A percentile compares a stretch with the other conserved stretches of the same genome.
These are phyloP conservation scores for Mortierella sp. DNA, from an alignment of 371 early-diverging fungal genomes.

Conservation along the genomic window DNA sequence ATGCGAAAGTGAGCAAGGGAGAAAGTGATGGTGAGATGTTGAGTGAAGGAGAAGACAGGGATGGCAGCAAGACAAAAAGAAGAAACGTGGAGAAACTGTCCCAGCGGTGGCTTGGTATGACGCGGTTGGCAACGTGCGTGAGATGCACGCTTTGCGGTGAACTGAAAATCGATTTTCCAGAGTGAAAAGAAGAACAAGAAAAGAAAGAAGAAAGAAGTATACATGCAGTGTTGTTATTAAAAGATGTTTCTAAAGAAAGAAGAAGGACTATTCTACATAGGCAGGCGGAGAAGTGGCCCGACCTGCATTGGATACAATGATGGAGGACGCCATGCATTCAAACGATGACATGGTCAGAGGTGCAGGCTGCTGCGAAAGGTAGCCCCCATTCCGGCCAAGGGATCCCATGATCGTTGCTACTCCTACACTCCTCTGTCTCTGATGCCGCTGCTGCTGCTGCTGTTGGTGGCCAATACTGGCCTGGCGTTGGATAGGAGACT, in stretches of 20 bases:
- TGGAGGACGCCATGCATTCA: background rate
- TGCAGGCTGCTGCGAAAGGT: slow-evolving; percentile 45
- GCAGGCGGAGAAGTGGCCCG: slow-evolving; percentile 37
- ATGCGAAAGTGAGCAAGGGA: no score
- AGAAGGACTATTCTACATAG: slow-evolving; percentile 24
- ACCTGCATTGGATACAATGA: background rate
- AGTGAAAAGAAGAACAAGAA: background rate
- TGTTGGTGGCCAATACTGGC: slow-evolving; percentile 12
- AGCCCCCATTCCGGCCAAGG: slow-evolving; percentile 45
- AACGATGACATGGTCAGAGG: slow-evolving; percentile 24
- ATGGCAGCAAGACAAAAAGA: background rate
- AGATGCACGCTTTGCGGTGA: background rate
- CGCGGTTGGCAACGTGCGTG: background rate
- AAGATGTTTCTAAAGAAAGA: background rate
- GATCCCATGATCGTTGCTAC: slow-evolving; percentile 48
- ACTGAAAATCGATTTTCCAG: background rate
- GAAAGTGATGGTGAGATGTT: background rate
- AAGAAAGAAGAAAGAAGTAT: background rate
- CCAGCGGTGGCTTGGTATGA: background rate
- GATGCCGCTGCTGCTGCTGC: slow-evolving; percentile 18
- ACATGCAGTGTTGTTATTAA: background rate
- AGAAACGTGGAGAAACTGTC: background rate
- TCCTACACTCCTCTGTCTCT: slow-evolving; percentile 35
- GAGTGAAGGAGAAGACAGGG: background rate
- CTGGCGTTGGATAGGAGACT: slow-evolving; percentile 15